These are phyloP conservation scores for Trichoderma aggressivum DNA, from an alignment of 2,329 filamentous ascomycete species.

Conservation along the genomic window DNA sequence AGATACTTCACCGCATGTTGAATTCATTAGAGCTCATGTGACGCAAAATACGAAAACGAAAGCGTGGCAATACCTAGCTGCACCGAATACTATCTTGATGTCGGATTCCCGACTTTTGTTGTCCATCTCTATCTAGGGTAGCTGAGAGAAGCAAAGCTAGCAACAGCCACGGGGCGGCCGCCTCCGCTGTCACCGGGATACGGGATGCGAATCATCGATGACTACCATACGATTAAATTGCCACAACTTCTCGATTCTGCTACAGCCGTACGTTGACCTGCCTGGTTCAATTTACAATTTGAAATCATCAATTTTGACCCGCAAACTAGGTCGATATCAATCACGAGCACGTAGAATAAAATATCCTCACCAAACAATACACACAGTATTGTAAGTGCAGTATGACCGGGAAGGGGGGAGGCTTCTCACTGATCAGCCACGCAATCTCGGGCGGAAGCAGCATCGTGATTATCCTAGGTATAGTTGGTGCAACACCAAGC, in stretches of 20 bases:
- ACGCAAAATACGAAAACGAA: background rate
- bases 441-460: slow-evolving; percentile 10
- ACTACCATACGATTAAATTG: background rate
- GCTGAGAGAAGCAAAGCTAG: background rate
- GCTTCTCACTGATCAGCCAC: background rate
- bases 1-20: background rate
- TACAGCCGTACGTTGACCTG: background rate
- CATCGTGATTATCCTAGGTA: background rate
- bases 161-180: background rate
- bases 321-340: background rate
- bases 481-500: background rate
- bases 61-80: background rate
- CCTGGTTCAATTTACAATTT: background rate
- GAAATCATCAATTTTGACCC: background rate
- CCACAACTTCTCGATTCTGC: background rate
- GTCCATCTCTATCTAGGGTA: background rate
- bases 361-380: too few relatives aligned
- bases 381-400: too few relatives aligned
- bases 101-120: background rate
- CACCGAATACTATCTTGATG: background rate
- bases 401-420: too few relatives aligned
- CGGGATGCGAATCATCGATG: background rate
- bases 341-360: background rate
- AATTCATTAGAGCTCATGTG: background rate
- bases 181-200: background rate